A percentile compares a stretch with the other conserved stretches of the same genome.
These are phyloP conservation scores for Neoboletus subvelutipes DNA, from an alignment of 768 basidiomycete genomes.

Conservation along the genomic window DNA sequence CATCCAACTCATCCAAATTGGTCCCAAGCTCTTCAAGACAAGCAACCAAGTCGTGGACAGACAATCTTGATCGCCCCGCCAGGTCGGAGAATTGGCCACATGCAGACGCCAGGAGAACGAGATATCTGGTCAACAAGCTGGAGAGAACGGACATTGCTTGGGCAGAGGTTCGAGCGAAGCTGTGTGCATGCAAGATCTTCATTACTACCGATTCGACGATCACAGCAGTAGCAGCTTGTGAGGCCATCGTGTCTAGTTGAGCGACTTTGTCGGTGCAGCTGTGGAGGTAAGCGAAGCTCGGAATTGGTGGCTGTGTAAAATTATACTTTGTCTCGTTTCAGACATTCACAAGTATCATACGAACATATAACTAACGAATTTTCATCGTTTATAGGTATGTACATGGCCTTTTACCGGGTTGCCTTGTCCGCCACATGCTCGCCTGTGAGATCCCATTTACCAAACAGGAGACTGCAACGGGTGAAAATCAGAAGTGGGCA, in stretches of 20 bases:
- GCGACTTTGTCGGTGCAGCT: neutral
- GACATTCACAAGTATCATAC: neutral
- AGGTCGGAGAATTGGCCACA: slow-evolving; percentile 75
- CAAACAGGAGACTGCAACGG: slow-evolving; percentile 36
- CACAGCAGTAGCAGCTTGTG: slow-evolving; percentile 50
- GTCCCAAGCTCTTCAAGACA: slow-evolving; percentile 79
- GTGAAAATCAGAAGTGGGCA: slow-evolving; percentile 3
- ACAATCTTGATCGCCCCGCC: slow-evolving; percentile 61
- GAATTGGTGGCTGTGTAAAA: slow-evolving; percentile 6
- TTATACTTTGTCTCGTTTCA: too few relatives aligned
- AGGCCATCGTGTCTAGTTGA: slow-evolving; percentile 20
- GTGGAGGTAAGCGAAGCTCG: neutral
- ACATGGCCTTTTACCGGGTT: neutral
- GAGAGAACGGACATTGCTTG: slow-evolving; percentile 71
- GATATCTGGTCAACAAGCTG: slow-evolving; percentile 74
- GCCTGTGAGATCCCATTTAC: slow-evolving; percentile 43
- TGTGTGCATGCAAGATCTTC: slow-evolving; percentile 73
- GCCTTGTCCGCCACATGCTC: slow-evolving; percentile 19
- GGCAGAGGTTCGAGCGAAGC: slow-evolving; percentile 72
- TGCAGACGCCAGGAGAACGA: slow-evolving; percentile 61
- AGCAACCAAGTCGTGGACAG: slow-evolving; percentile 56
- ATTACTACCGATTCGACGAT: slow-evolving; percentile 66
- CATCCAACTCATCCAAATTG: slow-evolving; percentile 63
- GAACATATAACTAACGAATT: neutral
- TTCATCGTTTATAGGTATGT: neutral